These are phyloP conservation scores for Physcia stellaris DNA, from an alignment of 495 filamentous ascomycete species.

Conservation along the genomic window DNA sequence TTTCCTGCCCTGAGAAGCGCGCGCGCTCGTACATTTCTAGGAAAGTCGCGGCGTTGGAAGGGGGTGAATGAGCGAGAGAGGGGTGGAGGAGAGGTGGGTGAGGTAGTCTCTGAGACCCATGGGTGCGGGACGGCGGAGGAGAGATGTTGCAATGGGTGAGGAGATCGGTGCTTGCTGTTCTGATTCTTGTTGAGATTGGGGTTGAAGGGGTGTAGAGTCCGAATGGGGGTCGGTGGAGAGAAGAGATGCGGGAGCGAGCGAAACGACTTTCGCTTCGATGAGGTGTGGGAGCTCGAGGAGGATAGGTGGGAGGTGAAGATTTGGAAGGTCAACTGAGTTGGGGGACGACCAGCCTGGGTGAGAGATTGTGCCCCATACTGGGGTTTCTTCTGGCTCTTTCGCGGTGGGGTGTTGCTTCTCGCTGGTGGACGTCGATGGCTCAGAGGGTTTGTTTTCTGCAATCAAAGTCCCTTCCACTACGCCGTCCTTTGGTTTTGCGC, in stretches of 20 bases:
- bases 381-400: slow-evolving; percentile 10
- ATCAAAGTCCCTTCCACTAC: neutral
- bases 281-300: slow-evolving; percentile 78
- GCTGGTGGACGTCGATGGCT: slow-evolving; percentile 14
- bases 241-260: slow-evolving; percentile 58
- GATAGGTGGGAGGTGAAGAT: slow-evolving; percentile 69
- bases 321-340: slow-evolving; percentile 52
- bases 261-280: slow-evolving; percentile 84
- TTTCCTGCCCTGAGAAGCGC: slow-evolving; percentile 52
- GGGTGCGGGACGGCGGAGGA: slow-evolving; percentile 53
- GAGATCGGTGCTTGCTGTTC: slow-evolving; percentile 28
- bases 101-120: slow-evolving; percentile 80
- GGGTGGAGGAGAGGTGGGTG: slow-evolving; percentile 49
- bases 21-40: slow-evolving; percentile 67
- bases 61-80: slow-evolving; percentile 49
- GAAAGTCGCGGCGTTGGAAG: slow-evolving; percentile 46
- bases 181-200: slow-evolving; percentile 18
- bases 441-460: neutral
- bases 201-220: slow-evolving; percentile 19
- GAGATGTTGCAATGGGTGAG: slow-evolving; percentile 48
- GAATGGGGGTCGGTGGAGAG: slow-evolving; percentile 40
- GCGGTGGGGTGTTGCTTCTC: slow-evolving; percentile 4
- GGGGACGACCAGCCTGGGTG: slow-evolving; percentile 89
- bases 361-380: slow-evolving; percentile 62
- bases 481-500: neutral